Evolutionary conservation across 2,329 filamentous ascomycete genomes (phyloP), one percentile per base, ranked within the genome.

Genomic region (Phialophora macrospora): DNA sequence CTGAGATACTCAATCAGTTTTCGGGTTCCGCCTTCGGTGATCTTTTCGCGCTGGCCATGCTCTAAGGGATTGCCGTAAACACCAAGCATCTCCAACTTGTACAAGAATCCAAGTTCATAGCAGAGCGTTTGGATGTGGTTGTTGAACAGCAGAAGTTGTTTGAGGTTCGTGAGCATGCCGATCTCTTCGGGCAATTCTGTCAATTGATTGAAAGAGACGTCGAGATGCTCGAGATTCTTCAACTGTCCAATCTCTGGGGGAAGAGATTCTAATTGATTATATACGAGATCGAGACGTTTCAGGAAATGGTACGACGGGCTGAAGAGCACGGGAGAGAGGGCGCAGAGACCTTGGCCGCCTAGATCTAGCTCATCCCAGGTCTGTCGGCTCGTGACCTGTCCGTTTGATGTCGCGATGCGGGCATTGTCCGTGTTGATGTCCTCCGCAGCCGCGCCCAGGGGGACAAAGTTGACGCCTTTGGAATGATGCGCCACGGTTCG

Each of bases 341-440:
- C 91, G 71, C 93, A 90, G 56, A 99, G 82, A 22, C 94, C 94
- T 80, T 98, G 95, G n/a, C 95, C 95, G 72, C 93, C 95, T 76
- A 98, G 89, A 78, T 99, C 95, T 72, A 99, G 83, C 70, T 93
- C 93, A 77, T 92, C 87, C 95, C 95, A 98, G 74, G 93, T 90
- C 77, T 97, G 90, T 70, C 89, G 83, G 75, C 80, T 72, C 12
- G 63, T 28, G 8, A 41, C 49, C 28, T 74, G 75, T 49, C 77
- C 72, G 73, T 88, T 87, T 69, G 85, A 83, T 65, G 85, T 83
- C 73, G 90, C 86, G 62, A 90, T 82, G 73, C 89, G 89, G 72
- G 88, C 81, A 71, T 85, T 84, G 70, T 88, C 84, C 67, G 82
- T 80, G 28, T 73, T 75, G 60, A 74, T 84, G 76, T 74, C 81